A percentile compares a stretch with the other conserved stretches of the same genome.
Conservation (phyloP, 1,139 yeast species). For the Scheffersomyces segobiensis region DNA sequence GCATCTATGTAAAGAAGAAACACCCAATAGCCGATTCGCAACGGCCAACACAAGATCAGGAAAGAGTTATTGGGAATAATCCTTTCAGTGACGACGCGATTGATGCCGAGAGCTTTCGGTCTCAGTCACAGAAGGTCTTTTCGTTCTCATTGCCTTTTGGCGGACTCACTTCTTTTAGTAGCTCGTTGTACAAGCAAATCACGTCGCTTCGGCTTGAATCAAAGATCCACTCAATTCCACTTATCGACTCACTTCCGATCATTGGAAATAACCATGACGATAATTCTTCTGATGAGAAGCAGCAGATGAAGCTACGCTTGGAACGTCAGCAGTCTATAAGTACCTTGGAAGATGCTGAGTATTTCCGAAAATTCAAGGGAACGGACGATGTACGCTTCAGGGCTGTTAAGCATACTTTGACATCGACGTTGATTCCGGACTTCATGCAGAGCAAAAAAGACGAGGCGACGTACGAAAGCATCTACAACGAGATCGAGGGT, state of each 20-base stretch:
- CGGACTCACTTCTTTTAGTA: constrained; percentile 27
- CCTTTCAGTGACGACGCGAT: constrained; percentile 1
- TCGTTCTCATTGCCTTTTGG: constrained; percentile 45
- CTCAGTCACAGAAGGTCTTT: constrained; percentile 32
- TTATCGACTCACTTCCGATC: constrained; percentile 15
- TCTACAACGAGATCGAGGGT: constrained; percentile 57
- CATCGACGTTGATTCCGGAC: constrained; percentile 47
- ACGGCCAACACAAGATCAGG: constrained; percentile 15
- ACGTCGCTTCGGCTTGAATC: constrained; percentile 21
- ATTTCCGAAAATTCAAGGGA: constrained; percentile 56
- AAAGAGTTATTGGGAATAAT: constrained; percentile 7
- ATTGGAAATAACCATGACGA: constrained; percentile 15
- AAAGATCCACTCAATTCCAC: too few species aligned
- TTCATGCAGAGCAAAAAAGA: constrained; percentile 16
- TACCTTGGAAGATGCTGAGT: constrained; percentile 63
- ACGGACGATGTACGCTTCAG: constrained; percentile 66
- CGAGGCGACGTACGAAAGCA: constrained; percentile 30
- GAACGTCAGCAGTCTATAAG: constrained; percentile 58
- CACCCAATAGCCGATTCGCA: constrained; percentile 15
- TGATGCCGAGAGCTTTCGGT: constrained; percentile 2
- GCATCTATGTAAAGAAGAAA: constrained; percentile 7
- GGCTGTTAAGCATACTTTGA: constrained; percentile 65
- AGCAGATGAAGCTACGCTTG: constrained; percentile 47
- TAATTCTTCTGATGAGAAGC: constrained; percentile 13
- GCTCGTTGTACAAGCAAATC: constrained; percentile 26